These are phyloP conservation scores for Arthroderma sp. DNA, from an alignment of 2,329 filamentous ascomycete genomes.

Conservation along the genomic window DNA sequence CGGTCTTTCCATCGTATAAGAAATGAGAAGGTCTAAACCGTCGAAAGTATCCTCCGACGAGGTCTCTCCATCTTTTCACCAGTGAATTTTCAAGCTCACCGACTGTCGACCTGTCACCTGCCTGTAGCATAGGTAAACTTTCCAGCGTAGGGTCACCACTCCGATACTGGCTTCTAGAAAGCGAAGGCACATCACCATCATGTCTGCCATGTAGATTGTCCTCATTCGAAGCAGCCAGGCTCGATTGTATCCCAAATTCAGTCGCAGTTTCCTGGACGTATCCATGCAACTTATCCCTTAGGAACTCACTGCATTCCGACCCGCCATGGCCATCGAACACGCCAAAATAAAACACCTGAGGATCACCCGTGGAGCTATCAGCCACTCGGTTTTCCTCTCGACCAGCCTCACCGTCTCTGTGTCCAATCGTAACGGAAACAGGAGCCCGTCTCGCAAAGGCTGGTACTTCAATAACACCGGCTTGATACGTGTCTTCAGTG, in stretches of 20 bases:
- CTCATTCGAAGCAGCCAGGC: constrained; percentile 32
- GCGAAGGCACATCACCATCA: background rate
- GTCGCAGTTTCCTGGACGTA: constrained; percentile 75
- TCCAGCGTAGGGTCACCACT: constrained; percentile 10
- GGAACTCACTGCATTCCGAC: constrained; percentile 71
- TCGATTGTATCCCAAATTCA: constrained; percentile 67
- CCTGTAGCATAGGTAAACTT: constrained; percentile 37
- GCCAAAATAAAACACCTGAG: constrained; percentile 94
- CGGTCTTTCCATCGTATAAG: constrained; percentile 27
- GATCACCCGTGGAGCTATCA: constrained; percentile 70
- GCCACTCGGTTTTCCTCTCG: constrained; percentile 47
- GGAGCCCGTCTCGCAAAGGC: constrained; percentile 80
- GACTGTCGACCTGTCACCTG: constrained; percentile 47
- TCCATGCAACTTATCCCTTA: constrained; percentile 69
- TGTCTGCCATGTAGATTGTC: constrained; percentile 7
- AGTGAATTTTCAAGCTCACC: constrained; percentile 57
- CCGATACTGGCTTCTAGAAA: background rate
- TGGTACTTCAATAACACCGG: constrained; percentile 82
- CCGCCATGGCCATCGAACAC: constrained; percentile 96
- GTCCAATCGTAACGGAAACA: constrained; percentile 41
- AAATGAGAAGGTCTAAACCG: constrained; percentile 79
- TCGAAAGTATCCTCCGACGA: constrained; percentile 87
- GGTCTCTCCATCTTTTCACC: constrained; percentile 63
- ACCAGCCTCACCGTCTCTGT: constrained; percentile 6
- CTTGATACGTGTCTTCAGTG: constrained; percentile 91